phyloP scores from a whole-genome alignment of 345 rosid genomes.

The Anacardium occidentale region DNA sequence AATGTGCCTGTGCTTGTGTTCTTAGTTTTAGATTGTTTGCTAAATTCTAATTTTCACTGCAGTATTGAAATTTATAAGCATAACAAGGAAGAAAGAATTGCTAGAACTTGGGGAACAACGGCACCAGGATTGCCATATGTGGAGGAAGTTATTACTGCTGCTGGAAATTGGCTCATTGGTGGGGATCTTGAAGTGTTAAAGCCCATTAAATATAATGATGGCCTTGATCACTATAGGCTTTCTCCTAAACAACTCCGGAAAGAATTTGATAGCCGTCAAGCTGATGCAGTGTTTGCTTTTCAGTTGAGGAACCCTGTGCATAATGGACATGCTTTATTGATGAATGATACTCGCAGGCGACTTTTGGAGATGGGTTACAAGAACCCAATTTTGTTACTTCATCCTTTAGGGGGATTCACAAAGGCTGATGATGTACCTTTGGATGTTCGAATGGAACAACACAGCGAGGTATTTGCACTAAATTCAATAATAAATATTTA shows the following conservation, averaged over 20 bases:
- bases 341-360: slow-evolving; percentile 83
- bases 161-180: slow-evolving; percentile 96
- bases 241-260: slow-evolving; percentile 80
- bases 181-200: slow-evolving; percentile 82
- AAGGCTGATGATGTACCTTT: slow-evolving; percentile 96
- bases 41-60: slow-evolving; percentile 20
- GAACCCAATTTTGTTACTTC: slow-evolving; percentile 87
- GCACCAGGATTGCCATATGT: slow-evolving; percentile 88
- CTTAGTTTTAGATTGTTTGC: neutral
- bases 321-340: slow-evolving; percentile 88
- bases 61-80: slow-evolving; percentile 91
- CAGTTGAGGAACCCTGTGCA: slow-evolving; percentile 95
- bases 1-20: neutral
- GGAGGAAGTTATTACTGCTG: slow-evolving; percentile 63
- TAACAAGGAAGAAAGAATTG: slow-evolving; percentile 88
- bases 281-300: slow-evolving; percentile 97
- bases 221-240: slow-evolving; percentile 92
- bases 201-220: slow-evolving; percentile 82
- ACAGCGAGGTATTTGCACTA: slow-evolving; percentile 62
- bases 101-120: slow-evolving; percentile 94
- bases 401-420: slow-evolving; percentile 93
- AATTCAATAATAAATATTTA: neutral
- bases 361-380: slow-evolving; percentile 89
- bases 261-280: slow-evolving; percentile 79
- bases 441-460: slow-evolving; percentile 94